Base-by-base conservation (phyloP, 2,329 filamentous ascomycete genomes). In the Alternaria ventricosa region DNA sequence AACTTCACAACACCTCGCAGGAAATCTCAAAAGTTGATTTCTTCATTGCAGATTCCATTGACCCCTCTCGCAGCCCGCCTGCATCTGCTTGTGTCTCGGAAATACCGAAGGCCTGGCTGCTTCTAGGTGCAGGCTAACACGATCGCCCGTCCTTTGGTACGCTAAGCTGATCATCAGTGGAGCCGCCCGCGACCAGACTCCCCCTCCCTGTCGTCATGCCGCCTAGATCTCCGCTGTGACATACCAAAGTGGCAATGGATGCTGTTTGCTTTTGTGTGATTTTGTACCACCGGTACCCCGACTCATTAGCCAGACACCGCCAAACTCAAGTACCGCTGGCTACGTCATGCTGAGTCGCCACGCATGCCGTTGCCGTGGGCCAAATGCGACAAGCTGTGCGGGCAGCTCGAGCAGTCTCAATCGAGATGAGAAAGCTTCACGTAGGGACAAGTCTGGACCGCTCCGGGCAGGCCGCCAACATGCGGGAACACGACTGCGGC, bases 121-220 rank as follows among this genome's bases (percentile, higher is more conserved):
- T 41, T 55, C 54, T 33, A 57, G 61, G 49, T 54, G 47, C 45
- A 57, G 55, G 46, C 53, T 20, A 20, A 30, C 57, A 30, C 15
- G 57, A 57, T 63, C 60, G 45, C 59, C 51, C 50, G 30, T 43
- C 8, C 28, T 55, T 55, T 55, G 65, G 65, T 50, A 64, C 63
- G 63, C 68, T 66, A 69, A 57, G 55, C 50, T 55, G 70, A 72
- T 71, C 65, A 60, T 46, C 60, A 69, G 67, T 64, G 70, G 69
- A 71, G 63, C 64, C 63, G 53, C 51, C 65, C 50, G 58, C 60
- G 30, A 61, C 54, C 43, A 60, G 23, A 36, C 41, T 28, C 30
- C 54, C 60, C 65, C 54, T 64, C 61, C 53, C 65, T 65, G 63
- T 74, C 72, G 72, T 73, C 72, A 74, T 73, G 59, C 62, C 66